phyloP scores from a whole-genome alignment of 768 basidiomycete genomes.

The Tylopilus rubrobrunneus region DNA sequence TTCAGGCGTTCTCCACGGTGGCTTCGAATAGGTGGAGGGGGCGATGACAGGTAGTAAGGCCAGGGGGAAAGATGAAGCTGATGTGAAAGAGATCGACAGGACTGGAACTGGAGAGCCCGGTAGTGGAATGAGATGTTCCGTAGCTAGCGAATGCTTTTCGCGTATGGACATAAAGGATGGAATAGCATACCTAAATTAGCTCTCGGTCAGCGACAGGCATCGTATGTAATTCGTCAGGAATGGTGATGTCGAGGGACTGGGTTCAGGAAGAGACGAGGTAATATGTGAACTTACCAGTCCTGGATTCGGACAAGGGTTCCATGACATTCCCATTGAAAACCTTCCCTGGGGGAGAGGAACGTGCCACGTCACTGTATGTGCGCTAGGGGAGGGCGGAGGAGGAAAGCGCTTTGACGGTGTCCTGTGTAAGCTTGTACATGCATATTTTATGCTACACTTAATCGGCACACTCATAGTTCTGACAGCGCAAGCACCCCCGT shows the following conservation, averaged over 20 bases:
- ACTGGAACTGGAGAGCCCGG: constrained; percentile 35
- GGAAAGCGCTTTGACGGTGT: no score
- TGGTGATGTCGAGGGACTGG: background rate
- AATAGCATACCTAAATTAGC: constrained; percentile 64
- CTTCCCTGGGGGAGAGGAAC: constrained; percentile 40
- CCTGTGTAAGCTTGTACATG: no score
- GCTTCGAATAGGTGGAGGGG: no score
- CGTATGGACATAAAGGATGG: constrained; percentile 77
- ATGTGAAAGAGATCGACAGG: constrained; percentile 76
- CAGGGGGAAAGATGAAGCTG: constrained; percentile 77
- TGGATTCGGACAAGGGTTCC: constrained; percentile 69
- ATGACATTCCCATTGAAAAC: constrained; percentile 78
- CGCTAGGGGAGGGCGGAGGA: no score
- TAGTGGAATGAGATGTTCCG: constrained; percentile 47
- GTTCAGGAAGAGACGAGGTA: background rate
- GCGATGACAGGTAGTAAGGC: constrained; percentile 60
- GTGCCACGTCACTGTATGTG: no score
- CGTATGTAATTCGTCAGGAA: background rate
- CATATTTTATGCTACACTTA: no score
- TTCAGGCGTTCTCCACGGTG: no score
- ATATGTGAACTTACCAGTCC: constrained; percentile 62
- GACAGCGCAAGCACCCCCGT: no score
- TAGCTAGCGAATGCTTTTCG: constrained; percentile 68
- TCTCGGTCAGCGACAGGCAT: constrained; percentile 5
- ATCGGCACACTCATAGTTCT: no score